phyloP scores from a whole-genome alignment of 2,329 filamentous ascomycete species.

The Eutypa lata region DNA sequence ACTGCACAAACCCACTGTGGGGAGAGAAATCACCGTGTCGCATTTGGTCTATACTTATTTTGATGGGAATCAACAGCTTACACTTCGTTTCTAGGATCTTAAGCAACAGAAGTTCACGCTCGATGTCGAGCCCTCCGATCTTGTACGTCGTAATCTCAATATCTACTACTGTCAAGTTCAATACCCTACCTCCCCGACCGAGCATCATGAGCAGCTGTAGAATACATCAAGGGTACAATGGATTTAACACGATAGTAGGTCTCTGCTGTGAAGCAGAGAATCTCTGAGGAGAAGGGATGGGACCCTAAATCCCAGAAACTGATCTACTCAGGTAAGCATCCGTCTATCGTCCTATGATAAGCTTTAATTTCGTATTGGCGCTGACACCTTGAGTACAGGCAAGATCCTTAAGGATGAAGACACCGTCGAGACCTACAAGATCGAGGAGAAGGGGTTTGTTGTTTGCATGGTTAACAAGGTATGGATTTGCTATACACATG shows the following conservation, averaged over 20 bases:
- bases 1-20: slow-evolving; percentile 1
- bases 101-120: slow-evolving; percentile 98
- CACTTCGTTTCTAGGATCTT: slow-evolving; percentile 65
- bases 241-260: slow-evolving; percentile 55
- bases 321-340: slow-evolving; percentile 85
- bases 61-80: neutral
- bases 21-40: neutral
- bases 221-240: slow-evolving; percentile 2
- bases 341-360: slow-evolving; percentile 1
- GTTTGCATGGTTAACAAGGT: slow-evolving; percentile 99
- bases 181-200: slow-evolving; percentile 5
- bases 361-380: neutral
- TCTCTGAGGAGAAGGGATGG: slow-evolving; percentile 90
- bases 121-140: slow-evolving; percentile 89
- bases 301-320: slow-evolving; percentile 87
- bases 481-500: slow-evolving; percentile 23
- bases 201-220: slow-evolving; percentile 3
- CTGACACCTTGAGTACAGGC: slow-evolving; percentile 53
- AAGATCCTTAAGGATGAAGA: slow-evolving; percentile 99
- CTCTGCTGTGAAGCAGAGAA: slow-evolving; percentile 87
- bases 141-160: slow-evolving; percentile 59
- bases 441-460: slow-evolving; percentile 99
- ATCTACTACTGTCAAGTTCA: slow-evolving; percentile 11
- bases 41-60: too few relatives aligned
- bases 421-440: slow-evolving; percentile 94